A percentile compares a stretch with the other conserved stretches of the same genome.
Conservation (phyloP, 805 yeast genomes). For the Vanderwaltozyma polyspora region DNA sequence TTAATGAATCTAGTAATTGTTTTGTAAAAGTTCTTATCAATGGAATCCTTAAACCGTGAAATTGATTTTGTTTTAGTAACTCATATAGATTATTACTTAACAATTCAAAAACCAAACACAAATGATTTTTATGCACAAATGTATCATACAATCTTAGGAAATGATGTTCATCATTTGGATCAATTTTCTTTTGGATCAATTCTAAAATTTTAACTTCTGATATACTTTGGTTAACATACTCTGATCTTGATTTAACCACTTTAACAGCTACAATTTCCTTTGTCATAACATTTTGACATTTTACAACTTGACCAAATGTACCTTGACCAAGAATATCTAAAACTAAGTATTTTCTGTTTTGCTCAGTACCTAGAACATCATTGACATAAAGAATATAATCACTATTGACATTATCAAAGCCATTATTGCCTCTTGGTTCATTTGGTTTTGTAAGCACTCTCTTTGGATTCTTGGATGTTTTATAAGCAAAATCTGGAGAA, state of each 20-base stretch:
- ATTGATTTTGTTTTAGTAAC: conserved; percentile 82
- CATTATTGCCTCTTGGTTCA: conserved; percentile 71
- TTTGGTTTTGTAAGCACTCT: conserved; percentile 88
- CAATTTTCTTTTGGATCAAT: conserved; percentile 59
- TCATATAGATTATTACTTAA: conserved; percentile 84
- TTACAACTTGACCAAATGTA: conserved; percentile 97
- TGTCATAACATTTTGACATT: conserved; percentile 61
- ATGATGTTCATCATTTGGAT: conserved; percentile 61
- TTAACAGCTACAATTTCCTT: conserved; percentile 90
- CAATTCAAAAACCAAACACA: conserved; percentile 86
- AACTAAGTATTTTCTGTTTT: conserved; percentile 73
- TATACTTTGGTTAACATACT: conserved; percentile 80
- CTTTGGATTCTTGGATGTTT: conserved; percentile 76
- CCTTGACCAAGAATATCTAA: conserved; percentile 91
- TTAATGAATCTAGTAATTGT: conserved; percentile 72
- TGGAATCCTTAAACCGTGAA: conserved; percentile 76
- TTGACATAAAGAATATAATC: conserved; percentile 91
- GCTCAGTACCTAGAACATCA: conserved; percentile 68
- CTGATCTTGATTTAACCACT: conserved; percentile 85
- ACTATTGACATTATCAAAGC: conserved; percentile 76
- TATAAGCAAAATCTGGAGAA: conserved; percentile 74
- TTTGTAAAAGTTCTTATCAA: conserved; percentile 66
- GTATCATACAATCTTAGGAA: conserved; percentile 74
- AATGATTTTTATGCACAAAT: conserved; percentile 83
- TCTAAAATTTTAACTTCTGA: conserved; percentile 85